phyloP scores from a whole-genome alignment of 768 basidiomycete species.

The Russula compacta region DNA sequence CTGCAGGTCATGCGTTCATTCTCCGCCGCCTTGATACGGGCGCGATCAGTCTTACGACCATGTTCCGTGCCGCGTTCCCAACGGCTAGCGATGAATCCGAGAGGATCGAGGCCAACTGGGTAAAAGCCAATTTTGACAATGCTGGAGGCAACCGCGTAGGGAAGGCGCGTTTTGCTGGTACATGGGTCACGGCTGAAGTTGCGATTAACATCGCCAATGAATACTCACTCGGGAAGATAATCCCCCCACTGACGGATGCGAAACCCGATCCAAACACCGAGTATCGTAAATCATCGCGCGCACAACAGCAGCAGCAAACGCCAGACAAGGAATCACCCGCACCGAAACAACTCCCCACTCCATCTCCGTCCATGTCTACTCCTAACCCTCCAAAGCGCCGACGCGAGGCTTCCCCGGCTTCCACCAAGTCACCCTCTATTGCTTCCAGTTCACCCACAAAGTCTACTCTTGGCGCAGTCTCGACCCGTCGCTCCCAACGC shows the following conservation, averaged over 20 bases:
- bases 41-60: slow-evolving; percentile 86
- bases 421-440: slow-evolving; percentile 32
- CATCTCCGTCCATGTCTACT: slow-evolving; percentile 31
- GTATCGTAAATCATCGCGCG: slow-evolving; percentile 63
- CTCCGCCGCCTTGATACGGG: slow-evolving; percentile 90
- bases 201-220: slow-evolving; percentile 60
- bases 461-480: slow-evolving; percentile 18
- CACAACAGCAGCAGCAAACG: slow-evolving; percentile 27
- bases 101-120: slow-evolving; percentile 72
- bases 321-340: slow-evolving; percentile 17
- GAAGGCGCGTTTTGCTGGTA: slow-evolving; percentile 76
- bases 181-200: slow-evolving; percentile 64
- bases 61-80: slow-evolving; percentile 94
- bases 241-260: slow-evolving; percentile 60
- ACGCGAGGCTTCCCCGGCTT: slow-evolving; percentile 63
- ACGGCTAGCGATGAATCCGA: slow-evolving; percentile 69
- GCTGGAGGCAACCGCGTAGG: slow-evolving; percentile 55
- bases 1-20: slow-evolving; percentile 82
- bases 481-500: slow-evolving; percentile 37
- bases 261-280: slow-evolving; percentile 65
- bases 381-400: slow-evolving; percentile 28
- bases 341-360: slow-evolving; percentile 27
- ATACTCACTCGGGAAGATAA: slow-evolving; percentile 55
- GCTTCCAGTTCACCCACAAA: slow-evolving; percentile 18
- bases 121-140: slow-evolving; percentile 70